These are phyloP conservation scores for Mycena metata DNA, from an alignment of 768 basidiomycete genomes.

Conservation along the genomic window DNA sequence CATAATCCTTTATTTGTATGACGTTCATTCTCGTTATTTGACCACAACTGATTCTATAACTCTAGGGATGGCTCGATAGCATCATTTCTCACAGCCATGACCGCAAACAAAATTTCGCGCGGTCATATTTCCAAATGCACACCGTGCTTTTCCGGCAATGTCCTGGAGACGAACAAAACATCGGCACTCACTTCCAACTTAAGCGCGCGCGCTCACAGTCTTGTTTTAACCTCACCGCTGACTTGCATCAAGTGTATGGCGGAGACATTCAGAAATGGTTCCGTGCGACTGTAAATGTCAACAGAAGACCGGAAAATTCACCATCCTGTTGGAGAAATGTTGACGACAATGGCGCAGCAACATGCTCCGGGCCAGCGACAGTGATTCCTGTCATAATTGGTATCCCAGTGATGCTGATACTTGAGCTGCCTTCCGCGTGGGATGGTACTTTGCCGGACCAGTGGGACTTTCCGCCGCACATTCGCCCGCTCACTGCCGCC, in stretches of 20 bases:
- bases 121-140: neutral
- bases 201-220: neutral
- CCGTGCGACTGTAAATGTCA: neutral
- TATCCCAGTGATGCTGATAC: constrained; percentile 6
- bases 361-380: neutral
- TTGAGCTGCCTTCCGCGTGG: neutral
- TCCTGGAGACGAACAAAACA: constrained; percentile 2
- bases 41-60: neutral
- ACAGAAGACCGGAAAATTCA: neutral
- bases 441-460: neutral
- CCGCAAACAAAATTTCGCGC: neutral
- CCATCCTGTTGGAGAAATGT: constrained; percentile 7
- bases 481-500: neutral
- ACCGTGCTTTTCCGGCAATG: neutral
- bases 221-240: neutral
- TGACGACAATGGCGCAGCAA: neutral
- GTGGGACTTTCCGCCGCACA: neutral
- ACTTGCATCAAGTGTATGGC: neutral
- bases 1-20: constrained; percentile 17
- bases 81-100: neutral
- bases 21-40: too few relatives aligned
- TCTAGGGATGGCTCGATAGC: neutral
- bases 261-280: constrained; percentile 9
- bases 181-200: neutral
- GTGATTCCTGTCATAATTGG: neutral